phyloP scores from a whole-genome alignment of 345 rosid genomes.

The Murraya koenigii region DNA sequence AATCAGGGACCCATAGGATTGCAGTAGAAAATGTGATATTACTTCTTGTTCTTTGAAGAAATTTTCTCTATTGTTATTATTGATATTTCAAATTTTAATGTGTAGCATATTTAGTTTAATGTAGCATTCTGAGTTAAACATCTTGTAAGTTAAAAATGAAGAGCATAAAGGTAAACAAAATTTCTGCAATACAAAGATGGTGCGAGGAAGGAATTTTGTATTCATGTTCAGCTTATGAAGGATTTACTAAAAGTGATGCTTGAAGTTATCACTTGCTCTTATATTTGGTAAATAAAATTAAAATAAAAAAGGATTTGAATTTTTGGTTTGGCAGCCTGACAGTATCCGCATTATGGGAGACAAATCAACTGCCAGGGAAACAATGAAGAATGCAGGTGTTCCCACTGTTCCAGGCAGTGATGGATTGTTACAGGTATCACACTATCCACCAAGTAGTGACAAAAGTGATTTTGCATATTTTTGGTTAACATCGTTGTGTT shows the following conservation, averaged over 20 bases:
- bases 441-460: neutral
- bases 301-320: neutral
- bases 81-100: neutral
- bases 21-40: neutral
- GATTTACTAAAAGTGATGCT: neutral
- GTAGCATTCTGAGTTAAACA: neutral
- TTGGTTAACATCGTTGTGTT: constrained; percentile 11
- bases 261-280: neutral
- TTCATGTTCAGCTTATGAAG: neutral
- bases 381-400: constrained; percentile 98
- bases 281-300: neutral
- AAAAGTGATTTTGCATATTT: neutral
- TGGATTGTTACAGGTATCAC: constrained; percentile 76
- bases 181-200: neutral
- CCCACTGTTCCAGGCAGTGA: constrained; percentile 99
- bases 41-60: neutral
- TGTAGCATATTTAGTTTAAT: neutral
- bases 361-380: constrained; percentile 96
- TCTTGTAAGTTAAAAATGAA: neutral
- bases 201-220: too few species aligned
- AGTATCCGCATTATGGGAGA: constrained; percentile 98
- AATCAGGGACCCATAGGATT: neutral
- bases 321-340: constrained; percentile 65
- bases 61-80: neutral
- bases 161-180: too few species aligned